A percentile compares a stretch with the other conserved stretches of the same genome.
Evolutionary conservation across 257 asterid genomes (phyloP).

Genomic region (Rhazya stricta): DNA sequence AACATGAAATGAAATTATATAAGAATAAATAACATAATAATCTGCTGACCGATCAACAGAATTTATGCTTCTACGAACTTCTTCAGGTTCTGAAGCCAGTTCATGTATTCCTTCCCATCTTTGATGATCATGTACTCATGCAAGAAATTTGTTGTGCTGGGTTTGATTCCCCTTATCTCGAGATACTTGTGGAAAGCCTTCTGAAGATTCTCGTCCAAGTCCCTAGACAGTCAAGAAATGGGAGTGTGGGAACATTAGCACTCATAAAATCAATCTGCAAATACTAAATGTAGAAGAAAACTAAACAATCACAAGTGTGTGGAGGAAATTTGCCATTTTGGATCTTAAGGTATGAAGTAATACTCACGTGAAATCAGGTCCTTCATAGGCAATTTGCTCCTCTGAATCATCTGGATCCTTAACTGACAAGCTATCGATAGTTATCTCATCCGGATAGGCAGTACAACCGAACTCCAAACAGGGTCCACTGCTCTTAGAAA

Average conservation of each 20-base stretch:
- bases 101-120: constrained; percentile 57
- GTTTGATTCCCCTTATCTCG: constrained; percentile 77
- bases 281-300: not conserved
- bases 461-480: constrained; percentile 65
- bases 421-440: constrained; percentile 54
- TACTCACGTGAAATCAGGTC: constrained; percentile 78
- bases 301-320: not conserved
- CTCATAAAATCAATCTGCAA: not conserved
- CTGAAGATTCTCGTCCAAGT: constrained; percentile 93
- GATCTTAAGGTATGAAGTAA: not conserved
- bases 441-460: constrained; percentile 65
- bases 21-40: not conserved
- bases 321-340: not conserved
- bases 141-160: constrained; percentile 76
- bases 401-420: constrained; percentile 50
- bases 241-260: not conserved
- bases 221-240: constrained; percentile 30
- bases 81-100: constrained; percentile 75
- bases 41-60: not conserved
- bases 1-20: not conserved
- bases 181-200: constrained; percentile 90
- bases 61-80: constrained; percentile 53
- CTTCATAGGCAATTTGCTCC: constrained; percentile 77
- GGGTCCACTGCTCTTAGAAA: constrained; percentile 59
- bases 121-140: constrained; percentile 76